A percentile compares a stretch with the other conserved stretches of the same genome.
Evolutionary conservation across 2,329 filamentous ascomycete genomes (phyloP).

Genomic region (Epicoccum sorghinum): DNA sequence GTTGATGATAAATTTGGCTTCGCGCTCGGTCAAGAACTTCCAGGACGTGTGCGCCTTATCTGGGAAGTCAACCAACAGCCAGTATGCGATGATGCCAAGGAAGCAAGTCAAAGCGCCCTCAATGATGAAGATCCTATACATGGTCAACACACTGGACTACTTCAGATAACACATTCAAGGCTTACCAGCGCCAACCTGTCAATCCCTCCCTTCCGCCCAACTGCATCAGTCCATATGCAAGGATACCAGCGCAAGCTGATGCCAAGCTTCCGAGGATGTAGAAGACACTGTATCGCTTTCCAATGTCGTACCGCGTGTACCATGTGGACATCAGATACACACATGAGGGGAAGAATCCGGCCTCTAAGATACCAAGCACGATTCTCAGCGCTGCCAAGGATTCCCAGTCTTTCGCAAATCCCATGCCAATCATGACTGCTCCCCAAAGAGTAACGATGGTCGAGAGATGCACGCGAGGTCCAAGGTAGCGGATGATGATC

Average conservation of each 20-base stretch:
- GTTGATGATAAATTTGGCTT: conserved; percentile 57
- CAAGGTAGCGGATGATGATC: conserved; percentile 49
- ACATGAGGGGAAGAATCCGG: conserved; percentile 50
- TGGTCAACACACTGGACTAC: conserved; percentile 31
- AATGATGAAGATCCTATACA: conserved; percentile 54
- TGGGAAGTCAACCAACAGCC: conserved; percentile 55
- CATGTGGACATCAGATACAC: conserved; percentile 21
- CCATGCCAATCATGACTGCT: conserved; percentile 53
- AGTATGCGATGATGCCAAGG: conserved; percentile 49
- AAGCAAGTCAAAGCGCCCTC: conserved; percentile 51
- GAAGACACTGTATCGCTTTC: conserved; percentile 71
- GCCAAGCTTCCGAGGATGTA: conserved; percentile 72
- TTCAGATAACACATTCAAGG: not conserved
- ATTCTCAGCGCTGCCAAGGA: conserved; percentile 46
- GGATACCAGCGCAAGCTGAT: conserved; percentile 69
- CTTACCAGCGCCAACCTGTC: conserved; percentile 52
- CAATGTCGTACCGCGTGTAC: conserved; percentile 66
- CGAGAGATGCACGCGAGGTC: conserved; percentile 47
- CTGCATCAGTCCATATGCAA: conserved; percentile 73
- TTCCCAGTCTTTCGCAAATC: conserved; percentile 46
- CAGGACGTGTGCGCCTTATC: conserved; percentile 51
- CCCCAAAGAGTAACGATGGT: conserved; percentile 49
- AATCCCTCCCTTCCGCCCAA: conserved; percentile 61
- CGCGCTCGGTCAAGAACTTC: conserved; percentile 54
- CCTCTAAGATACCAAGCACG: conserved; percentile 50